phyloP scores from a whole-genome alignment of 208 protist genomes.

The Trypanosoma vivax region DNA sequence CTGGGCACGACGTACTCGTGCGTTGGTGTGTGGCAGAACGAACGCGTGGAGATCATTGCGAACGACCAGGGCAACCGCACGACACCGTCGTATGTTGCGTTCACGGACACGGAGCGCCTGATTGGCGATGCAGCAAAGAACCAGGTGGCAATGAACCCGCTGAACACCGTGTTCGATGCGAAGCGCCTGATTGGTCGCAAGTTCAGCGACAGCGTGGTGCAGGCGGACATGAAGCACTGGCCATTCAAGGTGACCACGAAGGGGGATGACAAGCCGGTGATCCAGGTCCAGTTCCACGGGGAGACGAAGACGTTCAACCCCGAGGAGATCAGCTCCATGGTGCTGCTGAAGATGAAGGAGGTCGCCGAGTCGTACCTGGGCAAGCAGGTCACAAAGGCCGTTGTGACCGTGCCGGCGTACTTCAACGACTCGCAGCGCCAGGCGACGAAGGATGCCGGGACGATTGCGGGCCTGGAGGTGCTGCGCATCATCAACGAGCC shows the following conservation, averaged over 20 bases:
- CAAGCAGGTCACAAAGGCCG: conserved; percentile 88
- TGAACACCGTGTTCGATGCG: conserved; percentile 90
- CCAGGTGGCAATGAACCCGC: conserved; percentile 79
- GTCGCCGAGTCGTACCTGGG: conserved; percentile 94
- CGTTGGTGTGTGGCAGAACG: conserved; percentile 94
- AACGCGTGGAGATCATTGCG: conserved; percentile 97
- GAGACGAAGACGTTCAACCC: conserved; percentile 91
- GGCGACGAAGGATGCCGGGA: conserved; percentile 96
- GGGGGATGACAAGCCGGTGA: conserved; percentile 25
- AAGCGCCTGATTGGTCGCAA: conserved; percentile 93
- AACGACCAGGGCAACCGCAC: conserved; percentile 99
- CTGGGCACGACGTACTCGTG: conserved; percentile 95
- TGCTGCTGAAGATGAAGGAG: conserved; percentile 93
- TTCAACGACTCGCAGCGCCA: conserved; percentile 97
- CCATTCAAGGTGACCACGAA: conserved; percentile 90
- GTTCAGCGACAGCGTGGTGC: conserved; percentile 80
- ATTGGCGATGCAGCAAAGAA: conserved; percentile 95
- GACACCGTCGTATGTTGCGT: conserved; percentile 99
- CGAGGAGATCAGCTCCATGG: conserved; percentile 94
- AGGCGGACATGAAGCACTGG: conserved; percentile 90
- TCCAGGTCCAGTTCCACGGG: conserved; percentile 45
- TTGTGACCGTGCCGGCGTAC: conserved; percentile 95
- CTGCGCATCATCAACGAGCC: conserved; percentile 98
- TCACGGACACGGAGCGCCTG: conserved; percentile 93
- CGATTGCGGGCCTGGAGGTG: conserved; percentile 94